Evolutionary conservation across 2,329 filamentous ascomycete genomes (phyloP), one percentile per base, ranked within the genome.

Genomic region (Coccinonectria pachysandricola): DNA sequence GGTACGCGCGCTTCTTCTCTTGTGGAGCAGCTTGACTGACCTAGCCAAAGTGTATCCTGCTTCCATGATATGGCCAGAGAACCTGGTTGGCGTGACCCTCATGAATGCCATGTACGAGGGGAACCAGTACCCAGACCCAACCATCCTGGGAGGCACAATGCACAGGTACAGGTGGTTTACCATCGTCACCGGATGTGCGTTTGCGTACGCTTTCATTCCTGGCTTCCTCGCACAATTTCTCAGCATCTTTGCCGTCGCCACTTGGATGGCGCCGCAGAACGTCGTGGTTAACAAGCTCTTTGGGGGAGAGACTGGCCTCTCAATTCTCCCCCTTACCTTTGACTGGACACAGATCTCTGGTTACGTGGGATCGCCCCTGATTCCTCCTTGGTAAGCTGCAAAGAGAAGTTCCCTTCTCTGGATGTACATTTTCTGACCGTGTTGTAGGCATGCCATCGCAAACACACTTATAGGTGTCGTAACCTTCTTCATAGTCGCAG

Each of bases 311-410:
- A 78, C 73, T 0, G 79, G 80, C 0, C 37, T 85, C 4, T 79
- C 74, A 0, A 45, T 85, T 15, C 54, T 84, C 6, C 79, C 79
- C 2, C 71, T 85, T 16, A 83, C 78, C 0, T 82, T 85, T 44
- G 79, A 85, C 57, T 84, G 79, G 78, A 78, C 75, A 5, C 75
- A 82, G 40, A 66, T 83, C 27, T 65, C 75, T 3, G 79, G 76
- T 23, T 84, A 71, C 34, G 61, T 79, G 26, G 70, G 71, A 15
- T 79, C 74, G 7, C 79, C 78, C 12, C 53, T 84, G 19, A 76
- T 82, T 25, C 70, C 76, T 3, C 79, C 79, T 5, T 84, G 76
- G 68, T 71, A 47, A 32, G 62, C 46, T 9, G 8, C 15, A 7
- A 9, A 6, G 10, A n/a, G 13, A 10, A 6, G 6, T 8, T 15